Percentiles rank a stretch among this genome's conserved stretches.
Evolutionary conservation across 345 rosid genomes (phyloP).

Genomic region (Hibiscus syriacus): DNA sequence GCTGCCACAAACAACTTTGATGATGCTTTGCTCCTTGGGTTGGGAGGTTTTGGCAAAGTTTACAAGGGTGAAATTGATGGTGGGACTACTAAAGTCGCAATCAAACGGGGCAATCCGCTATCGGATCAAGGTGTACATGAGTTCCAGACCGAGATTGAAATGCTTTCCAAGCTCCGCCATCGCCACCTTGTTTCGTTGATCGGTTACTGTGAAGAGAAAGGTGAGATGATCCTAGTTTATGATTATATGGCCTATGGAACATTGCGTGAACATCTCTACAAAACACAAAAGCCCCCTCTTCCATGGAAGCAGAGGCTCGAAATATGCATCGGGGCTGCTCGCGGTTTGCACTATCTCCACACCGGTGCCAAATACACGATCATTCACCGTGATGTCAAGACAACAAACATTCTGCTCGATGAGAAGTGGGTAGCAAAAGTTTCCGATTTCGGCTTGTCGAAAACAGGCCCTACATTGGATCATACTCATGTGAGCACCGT

Average conservation of each 20-base stretch:
- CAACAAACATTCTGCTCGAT: slow-evolving; percentile 89
- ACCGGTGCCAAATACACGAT: slow-evolving; percentile 97
- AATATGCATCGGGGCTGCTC: slow-evolving; percentile 95
- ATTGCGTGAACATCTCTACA: slow-evolving; percentile 91
- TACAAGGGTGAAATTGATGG: slow-evolving; percentile 95
- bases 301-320: slow-evolving; percentile 98
- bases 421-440: slow-evolving; percentile 99
- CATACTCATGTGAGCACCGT: slow-evolving; percentile 97
- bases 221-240: slow-evolving; percentile 94
- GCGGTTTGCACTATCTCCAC: slow-evolving; percentile 92
- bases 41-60: no score
- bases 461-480: slow-evolving; percentile 93
- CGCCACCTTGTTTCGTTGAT: slow-evolving; percentile 92
- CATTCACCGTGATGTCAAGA: slow-evolving; percentile 95
- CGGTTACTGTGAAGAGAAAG: slow-evolving; percentile 94
- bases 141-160: slow-evolving; percentile 96
- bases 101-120: slow-evolving; percentile 93
- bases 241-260: slow-evolving; percentile 97
- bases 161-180: slow-evolving; percentile 95
- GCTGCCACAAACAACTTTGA: no score
- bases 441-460: slow-evolving; percentile 90
- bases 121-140: slow-evolving; percentile 99
- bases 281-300: slow-evolving; percentile 75
- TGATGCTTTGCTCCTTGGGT: no score
- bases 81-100: slow-evolving; percentile 77